These are phyloP conservation scores for Trapa bicornis DNA, from an alignment of 345 rosid species.

Conservation along the genomic window DNA sequence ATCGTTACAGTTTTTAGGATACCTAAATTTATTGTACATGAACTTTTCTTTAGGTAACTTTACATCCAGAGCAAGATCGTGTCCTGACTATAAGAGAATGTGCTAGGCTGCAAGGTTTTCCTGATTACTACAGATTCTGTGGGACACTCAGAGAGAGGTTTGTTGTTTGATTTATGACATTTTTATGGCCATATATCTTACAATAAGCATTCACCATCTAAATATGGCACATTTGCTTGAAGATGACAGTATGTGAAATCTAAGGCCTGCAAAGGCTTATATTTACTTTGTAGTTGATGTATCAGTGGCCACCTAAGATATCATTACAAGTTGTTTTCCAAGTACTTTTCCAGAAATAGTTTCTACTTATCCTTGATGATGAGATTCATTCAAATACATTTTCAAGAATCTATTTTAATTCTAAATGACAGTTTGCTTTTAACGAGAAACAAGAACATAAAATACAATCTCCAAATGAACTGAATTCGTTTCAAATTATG, in stretches of 20 bases:
- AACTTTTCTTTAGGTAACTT: slow-evolving; percentile 29
- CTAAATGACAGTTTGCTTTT: not conserved
- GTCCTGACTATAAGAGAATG: slow-evolving; percentile 71
- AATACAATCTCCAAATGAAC: not conserved
- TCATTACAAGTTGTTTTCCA: not conserved
- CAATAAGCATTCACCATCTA: not conserved
- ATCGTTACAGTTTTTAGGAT: not conserved
- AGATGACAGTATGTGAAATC: not conserved
- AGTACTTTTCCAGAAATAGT: not conserved
- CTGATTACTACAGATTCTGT: slow-evolving; percentile 79
- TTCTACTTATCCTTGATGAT: not conserved
- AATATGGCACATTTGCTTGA: not conserved
- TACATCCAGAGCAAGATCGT: slow-evolving; percentile 97
- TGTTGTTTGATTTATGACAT: slow-evolving; percentile 1
- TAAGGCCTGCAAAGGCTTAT: not conserved
- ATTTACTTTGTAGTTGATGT: not conserved
- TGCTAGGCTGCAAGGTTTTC: slow-evolving; percentile 95
- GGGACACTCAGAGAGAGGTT: slow-evolving; percentile 71
- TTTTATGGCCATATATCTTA: not conserved
- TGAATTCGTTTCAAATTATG: not conserved
- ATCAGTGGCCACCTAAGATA: not conserved
- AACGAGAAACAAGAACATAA: not conserved
- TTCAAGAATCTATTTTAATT: not conserved
- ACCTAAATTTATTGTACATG: not conserved
- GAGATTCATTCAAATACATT: not conserved